Evolutionary conservation across 768 basidiomycete species (phyloP).

Genomic region (Phallus indusiatus): DNA sequence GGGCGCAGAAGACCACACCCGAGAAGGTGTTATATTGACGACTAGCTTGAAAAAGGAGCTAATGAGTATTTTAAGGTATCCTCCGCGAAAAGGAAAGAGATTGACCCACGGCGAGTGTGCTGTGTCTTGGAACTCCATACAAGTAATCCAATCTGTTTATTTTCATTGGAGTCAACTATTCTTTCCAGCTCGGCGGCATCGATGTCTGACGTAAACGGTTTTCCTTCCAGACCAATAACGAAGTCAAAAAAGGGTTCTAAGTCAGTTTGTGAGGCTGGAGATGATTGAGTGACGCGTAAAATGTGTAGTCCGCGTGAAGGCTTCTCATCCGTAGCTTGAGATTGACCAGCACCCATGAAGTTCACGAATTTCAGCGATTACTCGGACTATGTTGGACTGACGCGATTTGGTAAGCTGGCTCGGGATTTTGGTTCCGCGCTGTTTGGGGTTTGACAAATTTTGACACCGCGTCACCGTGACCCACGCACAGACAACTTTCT

Average conservation of each 20-base stretch:
- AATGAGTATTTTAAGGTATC: background rate
- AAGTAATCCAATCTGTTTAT: constrained; percentile 53
- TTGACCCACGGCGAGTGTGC: constrained; percentile 50
- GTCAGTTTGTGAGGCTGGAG: constrained; percentile 77
- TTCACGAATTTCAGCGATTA: background rate
- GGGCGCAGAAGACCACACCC: constrained; percentile 58
- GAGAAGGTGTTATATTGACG: constrained; percentile 76
- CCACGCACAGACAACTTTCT: no score
- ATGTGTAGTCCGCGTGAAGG: constrained; percentile 72
- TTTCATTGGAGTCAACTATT: constrained; percentile 79
- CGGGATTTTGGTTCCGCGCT: background rate
- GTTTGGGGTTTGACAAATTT: no score
- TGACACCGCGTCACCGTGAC: no score
- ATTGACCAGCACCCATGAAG: constrained; percentile 11
- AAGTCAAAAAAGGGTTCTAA: constrained; percentile 97
- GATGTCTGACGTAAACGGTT: constrained; percentile 43
- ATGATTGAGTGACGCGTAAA: constrained; percentile 78
- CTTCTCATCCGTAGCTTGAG: constrained; percentile 23
- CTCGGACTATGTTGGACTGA: no score
- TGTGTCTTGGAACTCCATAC: constrained; percentile 81
- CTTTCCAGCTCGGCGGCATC: constrained; percentile 65
- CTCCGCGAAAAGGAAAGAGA: background rate
- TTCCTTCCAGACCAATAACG: constrained; percentile 82
- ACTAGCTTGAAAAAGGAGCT: constrained; percentile 33
- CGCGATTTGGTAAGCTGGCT: no score